Evolutionary conservation across 768 basidiomycete genomes (phyloP), one percentile per base, ranked within the genome.

Genomic region (Holtermannia corniformis): DNA sequence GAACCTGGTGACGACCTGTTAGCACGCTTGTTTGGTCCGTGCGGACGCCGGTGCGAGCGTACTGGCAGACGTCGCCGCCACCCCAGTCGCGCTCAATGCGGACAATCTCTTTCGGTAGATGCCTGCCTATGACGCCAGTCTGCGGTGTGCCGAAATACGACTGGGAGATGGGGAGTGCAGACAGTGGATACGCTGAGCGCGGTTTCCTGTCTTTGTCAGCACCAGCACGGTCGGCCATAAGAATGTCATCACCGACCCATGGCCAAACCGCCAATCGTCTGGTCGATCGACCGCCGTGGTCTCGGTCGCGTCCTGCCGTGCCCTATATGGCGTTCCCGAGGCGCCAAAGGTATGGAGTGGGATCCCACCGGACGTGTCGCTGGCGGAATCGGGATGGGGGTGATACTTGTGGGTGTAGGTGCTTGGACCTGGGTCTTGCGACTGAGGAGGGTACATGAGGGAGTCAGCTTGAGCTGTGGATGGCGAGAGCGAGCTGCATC

Each of bases 81-180:
- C 77, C 80, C 70, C 95, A 99, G 71, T 99, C 95, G 49, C 95
- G 76, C 72, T 97, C 93, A 41, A 99, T 76, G 43, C 93, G 78
- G 48, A 99, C 75, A 53, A 99, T 81, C 75, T 96, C 93, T 49
- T 92, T 82, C 14, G 93, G 92, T 61, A 87, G 83, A 67, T 95
- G 87, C 21, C 84, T 73, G 2, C 91, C 92, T 52, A 97, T 85
- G 48, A 84, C 82, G 1, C 93, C 93, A 4, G 84, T 74, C 7
- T 88, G 88, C 1, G 78, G 73, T 0, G 85, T 87, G 2, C 87
- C 87, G 67, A 81, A 95, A 46, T 69, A 63, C 22, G 57, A 47
- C 2, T 57, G 41, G 3, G 50, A 37, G 3, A 23, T 32, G 4
- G 71, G 72, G 4, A 65, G 14, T 12, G 69, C 65, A 11, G 59